These are phyloP conservation scores for Cryomyces minteri DNA, from an alignment of 495 filamentous ascomycete genomes.

Conservation along the genomic window DNA sequence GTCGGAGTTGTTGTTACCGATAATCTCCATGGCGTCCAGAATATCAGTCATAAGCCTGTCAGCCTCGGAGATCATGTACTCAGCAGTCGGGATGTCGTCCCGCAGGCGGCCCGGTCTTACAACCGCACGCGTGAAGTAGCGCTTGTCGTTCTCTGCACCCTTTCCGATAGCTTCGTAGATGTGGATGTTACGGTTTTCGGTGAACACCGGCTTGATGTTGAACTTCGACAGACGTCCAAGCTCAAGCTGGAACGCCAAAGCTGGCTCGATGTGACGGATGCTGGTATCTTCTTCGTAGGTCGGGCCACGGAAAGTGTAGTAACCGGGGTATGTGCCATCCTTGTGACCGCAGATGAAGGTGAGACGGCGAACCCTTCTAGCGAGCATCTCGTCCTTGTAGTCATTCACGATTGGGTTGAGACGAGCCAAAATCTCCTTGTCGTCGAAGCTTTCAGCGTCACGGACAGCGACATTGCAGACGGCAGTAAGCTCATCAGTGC, in stretches of 20 bases:
- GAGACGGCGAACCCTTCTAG: conserved; percentile 66
- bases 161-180: conserved; percentile 95
- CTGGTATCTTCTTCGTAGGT: conserved; percentile 75
- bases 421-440: conserved; percentile 58
- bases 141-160: conserved; percentile 82
- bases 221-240: conserved; percentile 87
- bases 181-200: conserved; percentile 96
- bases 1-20: conserved; percentile 98
- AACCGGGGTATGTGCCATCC: conserved; percentile 87
- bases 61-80: conserved; percentile 95
- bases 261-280: conserved; percentile 94
- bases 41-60: conserved; percentile 96
- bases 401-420: conserved; percentile 60
- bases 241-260: conserved; percentile 94
- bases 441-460: conserved; percentile 74
- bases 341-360: conserved; percentile 94
- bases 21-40: conserved; percentile 90
- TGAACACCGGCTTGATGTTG: conserved; percentile 94
- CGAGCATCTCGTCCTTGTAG: conserved; percentile 64
- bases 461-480: conserved; percentile 85
- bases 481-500: conserved; percentile 62
- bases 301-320: conserved; percentile 95
- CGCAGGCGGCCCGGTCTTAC: conserved; percentile 83
- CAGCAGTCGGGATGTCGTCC: conserved; percentile 90
- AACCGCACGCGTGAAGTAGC: conserved; percentile 92